phyloP scores from a whole-genome alignment of 1,284 basidiomycete genomes.

The Austroboletus novae-zelandiae region DNA sequence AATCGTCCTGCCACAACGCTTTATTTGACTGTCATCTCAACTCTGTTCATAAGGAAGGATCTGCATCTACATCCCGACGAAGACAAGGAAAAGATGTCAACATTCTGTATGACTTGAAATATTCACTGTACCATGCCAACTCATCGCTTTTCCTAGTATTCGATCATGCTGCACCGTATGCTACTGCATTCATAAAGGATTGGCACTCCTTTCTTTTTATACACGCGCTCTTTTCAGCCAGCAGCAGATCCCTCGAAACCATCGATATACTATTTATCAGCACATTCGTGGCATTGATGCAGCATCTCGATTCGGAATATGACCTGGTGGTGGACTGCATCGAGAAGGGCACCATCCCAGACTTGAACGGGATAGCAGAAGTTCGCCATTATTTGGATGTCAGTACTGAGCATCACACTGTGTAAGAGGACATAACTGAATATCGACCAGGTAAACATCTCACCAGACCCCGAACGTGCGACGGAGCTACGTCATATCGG shows the following conservation, averaged over 20 bases:
- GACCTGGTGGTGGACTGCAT: conserved; percentile 16
- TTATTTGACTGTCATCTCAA: neutral
- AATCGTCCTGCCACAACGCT: neutral
- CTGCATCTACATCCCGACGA: neutral
- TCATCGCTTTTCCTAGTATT: conserved; percentile 3
- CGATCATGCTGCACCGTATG: neutral
- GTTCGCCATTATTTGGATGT: conserved; percentile 16
- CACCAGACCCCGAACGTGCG: conserved; percentile 17
- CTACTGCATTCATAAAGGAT: neutral
- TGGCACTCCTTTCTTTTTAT: conserved; percentile 20
- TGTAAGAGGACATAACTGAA: neutral
- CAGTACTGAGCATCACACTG: neutral
- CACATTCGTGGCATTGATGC: conserved; percentile 17
- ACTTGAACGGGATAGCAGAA: conserved; percentile 9
- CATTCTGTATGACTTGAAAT: neutral
- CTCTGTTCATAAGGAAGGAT: neutral
- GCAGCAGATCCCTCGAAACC: conserved; percentile 6
- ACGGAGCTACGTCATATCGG: conserved; percentile 18
- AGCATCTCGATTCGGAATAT: conserved; percentile 17
- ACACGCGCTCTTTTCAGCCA: neutral
- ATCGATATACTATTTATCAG: conserved; percentile 11
- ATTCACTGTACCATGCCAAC: conserved; percentile 1
- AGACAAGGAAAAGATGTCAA: neutral
- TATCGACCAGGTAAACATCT: conserved; percentile 2
- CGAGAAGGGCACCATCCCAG: conserved; percentile 9